A percentile compares a stretch with the other conserved stretches of the same genome.
These are phyloP conservation scores for Meyerozyma athensensis DNA, from an alignment of 1,139 yeast species.

Conservation along the genomic window DNA sequence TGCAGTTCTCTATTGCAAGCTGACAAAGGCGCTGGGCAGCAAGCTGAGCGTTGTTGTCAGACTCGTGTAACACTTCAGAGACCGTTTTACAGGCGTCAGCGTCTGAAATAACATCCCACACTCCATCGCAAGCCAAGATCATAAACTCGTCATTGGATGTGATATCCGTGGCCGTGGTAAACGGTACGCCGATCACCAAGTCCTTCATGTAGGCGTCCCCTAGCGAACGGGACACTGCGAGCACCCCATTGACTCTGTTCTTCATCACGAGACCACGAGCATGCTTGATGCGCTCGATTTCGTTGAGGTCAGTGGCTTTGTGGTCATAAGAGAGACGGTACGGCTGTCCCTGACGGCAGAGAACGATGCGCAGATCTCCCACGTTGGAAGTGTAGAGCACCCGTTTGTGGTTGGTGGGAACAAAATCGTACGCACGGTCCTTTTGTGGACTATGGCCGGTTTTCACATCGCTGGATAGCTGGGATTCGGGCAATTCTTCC, in stretches of 20 bases:
- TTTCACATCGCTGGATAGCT: slow-evolving; percentile 5
- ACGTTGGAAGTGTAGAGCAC: slow-evolving; percentile 92
- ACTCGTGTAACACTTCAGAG: slow-evolving; percentile 33
- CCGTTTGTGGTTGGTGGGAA: slow-evolving; percentile 51
- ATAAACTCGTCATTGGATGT: slow-evolving; percentile 62
- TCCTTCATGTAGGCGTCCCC: slow-evolving; percentile 96
- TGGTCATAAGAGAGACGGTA: slow-evolving; percentile 87
- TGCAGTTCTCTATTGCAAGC: slow-evolving; percentile 71
- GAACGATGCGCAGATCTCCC: slow-evolving; percentile 85
- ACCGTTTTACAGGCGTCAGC: slow-evolving; percentile 74
- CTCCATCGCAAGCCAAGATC: slow-evolving; percentile 89
- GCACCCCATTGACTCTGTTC: slow-evolving; percentile 89
- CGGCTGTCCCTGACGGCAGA: slow-evolving; percentile 70
- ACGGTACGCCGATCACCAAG: slow-evolving; percentile 85
- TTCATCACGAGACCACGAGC: slow-evolving; percentile 87
- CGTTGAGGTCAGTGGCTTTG: slow-evolving; percentile 81
- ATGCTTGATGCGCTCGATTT: slow-evolving; percentile 67
- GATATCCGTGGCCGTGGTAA: slow-evolving; percentile 83
- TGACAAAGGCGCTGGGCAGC: slow-evolving; percentile 71
- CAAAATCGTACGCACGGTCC: slow-evolving; percentile 27
- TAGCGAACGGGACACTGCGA: slow-evolving; percentile 89
- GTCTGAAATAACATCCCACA: slow-evolving; percentile 91
- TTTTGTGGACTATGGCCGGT: slow-evolving; percentile 6
- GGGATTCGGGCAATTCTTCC: slow-evolving; percentile 39
- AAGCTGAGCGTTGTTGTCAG: slow-evolving; percentile 47